Conservation (phyloP, 73 alveolate genomes). For the Diophrys sp. region DNA sequence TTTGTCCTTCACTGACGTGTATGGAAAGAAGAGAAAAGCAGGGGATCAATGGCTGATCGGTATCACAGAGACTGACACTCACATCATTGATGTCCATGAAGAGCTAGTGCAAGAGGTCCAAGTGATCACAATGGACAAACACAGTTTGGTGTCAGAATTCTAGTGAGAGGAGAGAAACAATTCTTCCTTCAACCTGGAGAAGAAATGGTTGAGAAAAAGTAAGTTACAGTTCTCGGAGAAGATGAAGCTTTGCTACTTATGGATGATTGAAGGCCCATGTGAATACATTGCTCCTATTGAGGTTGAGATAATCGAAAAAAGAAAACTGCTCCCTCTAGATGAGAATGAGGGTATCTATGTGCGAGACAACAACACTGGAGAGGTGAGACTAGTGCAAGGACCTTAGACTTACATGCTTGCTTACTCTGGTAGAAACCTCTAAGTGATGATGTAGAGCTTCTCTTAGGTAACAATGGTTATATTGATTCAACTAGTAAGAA, state of each 20-base stretch:
- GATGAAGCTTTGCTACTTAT: conserved; percentile 76
- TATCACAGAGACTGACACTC: conserved; percentile 40
- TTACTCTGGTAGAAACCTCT: conserved; percentile 68
- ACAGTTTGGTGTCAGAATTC: conserved; percentile 61
- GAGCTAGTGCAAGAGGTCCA: conserved; percentile 35
- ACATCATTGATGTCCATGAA: conserved; percentile 70
- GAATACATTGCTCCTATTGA: conserved; percentile 71
- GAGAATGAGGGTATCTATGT: conserved; percentile 85
- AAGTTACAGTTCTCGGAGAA: conserved; percentile 56
- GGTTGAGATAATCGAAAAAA: conserved; percentile 61
- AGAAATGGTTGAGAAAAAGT: conserved; percentile 39
- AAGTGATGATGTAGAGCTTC: conserved; percentile 55
- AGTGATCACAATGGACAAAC: conserved; percentile 47
- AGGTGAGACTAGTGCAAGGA: conserved; percentile 73
- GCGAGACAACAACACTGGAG: conserved; percentile 71
- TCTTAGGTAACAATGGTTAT: conserved; percentile 25
- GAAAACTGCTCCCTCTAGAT: conserved; percentile 71
- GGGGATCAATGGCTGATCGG: conserved; percentile 81
- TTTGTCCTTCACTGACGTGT: conserved; percentile 47
- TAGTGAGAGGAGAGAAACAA: conserved; percentile 66
- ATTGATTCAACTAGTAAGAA: conserved; percentile 15
- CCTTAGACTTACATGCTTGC: conserved; percentile 63
- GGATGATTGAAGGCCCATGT: conserved; percentile 86
- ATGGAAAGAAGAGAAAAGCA: conserved; percentile 64
- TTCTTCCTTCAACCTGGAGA: conserved; percentile 83